Evolutionary conservation across 805 yeast genomes (phyloP), one percentile per base, ranked within the genome.

Genomic region (Schizosaccharomyces osmophilus): DNA sequence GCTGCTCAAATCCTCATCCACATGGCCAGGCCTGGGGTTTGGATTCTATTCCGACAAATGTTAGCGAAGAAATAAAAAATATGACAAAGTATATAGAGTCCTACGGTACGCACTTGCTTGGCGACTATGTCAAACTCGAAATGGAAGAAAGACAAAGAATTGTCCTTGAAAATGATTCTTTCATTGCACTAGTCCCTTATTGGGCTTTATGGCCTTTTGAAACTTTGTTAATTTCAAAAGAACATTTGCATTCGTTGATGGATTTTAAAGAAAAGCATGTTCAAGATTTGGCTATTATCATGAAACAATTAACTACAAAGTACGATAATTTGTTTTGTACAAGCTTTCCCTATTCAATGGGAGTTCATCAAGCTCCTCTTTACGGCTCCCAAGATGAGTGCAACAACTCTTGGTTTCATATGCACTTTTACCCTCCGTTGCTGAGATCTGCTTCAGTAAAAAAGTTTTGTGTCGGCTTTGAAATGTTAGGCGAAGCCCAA

Each of bases 121-220:
- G 77, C 32, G 87, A 83, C 69, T 84, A 83, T 67, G 83, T 80
- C 15, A 67, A 73, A 59, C 66, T 80, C 43, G 69, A 66, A 36
- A 58, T 65, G 22, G 19, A 45, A 36, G 68, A 73, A 48, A 79
- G 79, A 64, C 72, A 73, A 62, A 77, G 89, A 63, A 65, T 82
- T 43, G 82, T 84, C 15, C 73, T 76, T 26, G 76, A 78, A 62
- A 84, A 83, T 68, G 85, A 79, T 63, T 73, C 81, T 3, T 84
- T 84, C 65, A 66, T 84, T 26, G 85, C 78, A 4, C 80, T 84
- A 11, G 87, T 84, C 22, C 89, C 89, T 62, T 84, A 80, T 69
- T 84, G 90, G 90, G 89, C 88, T 5, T 75, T 81, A 43, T 84
- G 89, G 89, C 90, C 90, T 17, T 84, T 83, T 68, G 88, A 84